phyloP scores from a whole-genome alignment of 805 yeast genomes.

The Komagataella mondaviorum region DNA sequence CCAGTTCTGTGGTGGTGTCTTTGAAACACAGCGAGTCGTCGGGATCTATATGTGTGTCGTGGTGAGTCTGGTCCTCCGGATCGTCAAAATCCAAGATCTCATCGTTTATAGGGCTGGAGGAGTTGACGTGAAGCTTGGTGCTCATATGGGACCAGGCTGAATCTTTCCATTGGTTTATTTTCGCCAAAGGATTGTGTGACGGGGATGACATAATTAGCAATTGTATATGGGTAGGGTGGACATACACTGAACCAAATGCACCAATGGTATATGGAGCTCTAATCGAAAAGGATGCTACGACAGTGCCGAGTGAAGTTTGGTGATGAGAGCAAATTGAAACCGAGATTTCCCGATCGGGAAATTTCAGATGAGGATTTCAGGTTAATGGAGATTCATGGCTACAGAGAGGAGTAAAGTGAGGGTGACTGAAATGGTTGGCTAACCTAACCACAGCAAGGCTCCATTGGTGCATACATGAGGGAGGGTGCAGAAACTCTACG shows the following conservation, averaged over 20 bases:
- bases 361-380: not conserved
- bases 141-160: not conserved
- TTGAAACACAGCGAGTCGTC: not conserved
- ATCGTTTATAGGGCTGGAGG: not conserved
- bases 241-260: not conserved
- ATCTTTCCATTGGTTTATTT: not conserved
- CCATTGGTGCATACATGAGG: too few relatives aligned
- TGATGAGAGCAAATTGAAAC: not conserved
- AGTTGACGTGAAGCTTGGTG: not conserved
- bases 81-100: not conserved
- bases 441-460: too few relatives aligned
- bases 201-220: not conserved
- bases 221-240: not conserved
- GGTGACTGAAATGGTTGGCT: not conserved
- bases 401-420: not conserved
- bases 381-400: not conserved
- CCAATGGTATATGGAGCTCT: not conserved
- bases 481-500: too few relatives aligned
- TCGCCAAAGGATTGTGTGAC: not conserved
- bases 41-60: not conserved
- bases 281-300: not conserved
- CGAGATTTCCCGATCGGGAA: slow-evolving; percentile 1
- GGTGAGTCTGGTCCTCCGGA: not conserved
- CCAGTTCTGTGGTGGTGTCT: not conserved
- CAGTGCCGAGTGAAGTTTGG: not conserved